A percentile compares a stretch with the other conserved stretches of the same genome.
These are phyloP conservation scores for Xylaria sp. DNA, from an alignment of 2,329 filamentous ascomycete species.

Conservation along the genomic window DNA sequence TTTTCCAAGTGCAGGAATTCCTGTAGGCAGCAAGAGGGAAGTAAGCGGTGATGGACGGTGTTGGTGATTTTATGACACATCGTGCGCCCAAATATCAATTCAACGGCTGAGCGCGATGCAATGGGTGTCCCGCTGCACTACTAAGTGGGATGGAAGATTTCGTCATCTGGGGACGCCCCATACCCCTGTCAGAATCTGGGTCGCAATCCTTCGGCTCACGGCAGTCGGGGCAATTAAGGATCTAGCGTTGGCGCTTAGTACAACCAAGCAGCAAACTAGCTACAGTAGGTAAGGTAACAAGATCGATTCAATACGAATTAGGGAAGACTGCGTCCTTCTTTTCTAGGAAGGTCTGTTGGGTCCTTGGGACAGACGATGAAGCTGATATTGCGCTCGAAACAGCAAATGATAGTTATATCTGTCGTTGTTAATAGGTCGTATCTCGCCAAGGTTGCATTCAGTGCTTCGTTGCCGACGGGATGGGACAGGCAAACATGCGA, in stretches of 20 bases:
- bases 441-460: constrained; percentile 11
- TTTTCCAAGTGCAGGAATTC: constrained; percentile 16
- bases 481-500: constrained; percentile 4
- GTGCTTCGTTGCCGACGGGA: constrained; percentile 4
- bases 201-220: neutral
- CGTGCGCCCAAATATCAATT: constrained; percentile 11
- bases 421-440: constrained; percentile 14
- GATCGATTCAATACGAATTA: constrained; percentile 26
- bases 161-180: constrained; percentile 4
- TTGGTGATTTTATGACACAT: constrained; percentile 15
- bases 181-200: constrained; percentile 1
- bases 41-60: constrained; percentile 5
- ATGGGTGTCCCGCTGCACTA: constrained; percentile 1
- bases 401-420: constrained; percentile 16
- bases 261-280: neutral
- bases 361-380: constrained; percentile 16
- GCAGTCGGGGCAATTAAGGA: neutral
- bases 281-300: constrained; percentile 2
- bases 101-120: constrained; percentile 3
- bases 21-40: neutral
- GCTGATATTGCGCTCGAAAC: constrained; percentile 19
- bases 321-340: constrained; percentile 33
- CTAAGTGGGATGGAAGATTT: constrained; percentile 3
- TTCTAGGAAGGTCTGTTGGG: constrained; percentile 39
- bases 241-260: neutral